Evolutionary conservation across 192 early-diverging fungal species (phyloP), one percentile per base, ranked within the genome.

Genomic region (Spinellus fusiger): DNA sequence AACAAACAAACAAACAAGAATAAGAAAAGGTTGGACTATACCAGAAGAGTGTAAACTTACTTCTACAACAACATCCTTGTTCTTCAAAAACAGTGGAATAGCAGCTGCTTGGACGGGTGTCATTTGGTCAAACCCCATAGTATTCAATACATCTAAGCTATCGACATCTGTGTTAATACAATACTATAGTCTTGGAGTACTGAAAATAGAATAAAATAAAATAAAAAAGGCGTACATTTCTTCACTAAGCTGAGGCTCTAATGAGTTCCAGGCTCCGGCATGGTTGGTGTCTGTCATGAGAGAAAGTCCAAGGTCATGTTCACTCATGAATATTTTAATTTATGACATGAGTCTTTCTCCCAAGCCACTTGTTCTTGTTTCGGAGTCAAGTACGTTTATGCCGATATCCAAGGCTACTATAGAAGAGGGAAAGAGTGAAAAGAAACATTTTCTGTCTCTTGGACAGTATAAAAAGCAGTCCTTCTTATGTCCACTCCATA

Each of bases 61-160:
- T 67, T 96, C 93, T 13, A 96, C 94, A 4, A 99, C 89, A 0
- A 99, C 95, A 75, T 99, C 96, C 71, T 94, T 93, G 68, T 90
- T 85, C 62, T 88, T 83, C 72, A 93, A 73, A 64, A 98, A 94
- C 22, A 92, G 81, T 7, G 96, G 96, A 37, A 98, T 96, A 0
- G 93, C 86, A 3, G 86, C 77, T 0, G 91, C 84, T 74, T 99
- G 96, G 18, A 96, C 94, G 3, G 95, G 95, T 2, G 94, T 99
- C 93, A 94, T 96, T 38, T 83, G 72, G 5, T 80, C 66, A 66
- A 93, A 98, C 3, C 89, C 91, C 49, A 93, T 75, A 27, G 75
- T 73, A 6, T 55, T 55, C 2, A 93, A 68, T 1, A 80, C 78
- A 9, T 84, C 80, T 6, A 88, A 72, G 27, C 79, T 81, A 57